These are phyloP conservation scores for Salix brachista DNA, from an alignment of 345 rosid genomes.

Conservation along the genomic window DNA sequence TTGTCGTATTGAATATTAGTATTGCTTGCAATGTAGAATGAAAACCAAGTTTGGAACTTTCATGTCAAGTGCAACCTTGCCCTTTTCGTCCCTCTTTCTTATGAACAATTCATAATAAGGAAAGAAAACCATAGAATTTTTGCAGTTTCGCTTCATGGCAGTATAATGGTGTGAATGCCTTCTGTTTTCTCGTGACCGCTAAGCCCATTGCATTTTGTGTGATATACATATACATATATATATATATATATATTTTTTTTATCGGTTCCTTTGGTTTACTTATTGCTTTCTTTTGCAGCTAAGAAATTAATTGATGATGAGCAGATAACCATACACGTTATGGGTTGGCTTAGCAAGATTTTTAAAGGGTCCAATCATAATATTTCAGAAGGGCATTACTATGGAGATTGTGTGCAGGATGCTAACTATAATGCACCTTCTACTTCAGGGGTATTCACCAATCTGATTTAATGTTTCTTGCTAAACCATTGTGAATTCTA, in stretches of 20 bases:
- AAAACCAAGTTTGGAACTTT: constrained; percentile 2
- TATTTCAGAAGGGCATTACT: constrained; percentile 44
- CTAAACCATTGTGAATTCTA: neutral
- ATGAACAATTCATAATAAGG: neutral
- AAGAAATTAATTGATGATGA: constrained; percentile 41
- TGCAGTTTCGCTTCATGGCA: neutral
- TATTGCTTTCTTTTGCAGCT: constrained; percentile 34
- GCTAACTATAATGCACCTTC: constrained; percentile 51
- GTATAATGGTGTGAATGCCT: neutral
- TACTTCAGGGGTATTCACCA: constrained; percentile 56
- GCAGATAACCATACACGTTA: constrained; percentile 41
- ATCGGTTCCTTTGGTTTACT: constrained; percentile 3
- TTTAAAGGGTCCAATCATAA: constrained; percentile 74
- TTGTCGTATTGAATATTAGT: neutral
- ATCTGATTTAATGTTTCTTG: neutral
- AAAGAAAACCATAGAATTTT: neutral
- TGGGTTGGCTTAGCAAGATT: constrained; percentile 87
- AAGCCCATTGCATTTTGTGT: neutral
- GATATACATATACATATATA: neutral
- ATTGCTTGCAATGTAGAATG: neutral
- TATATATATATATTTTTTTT: neutral
- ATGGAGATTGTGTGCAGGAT: constrained; percentile 42
- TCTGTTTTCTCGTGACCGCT: neutral
- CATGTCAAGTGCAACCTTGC: neutral
- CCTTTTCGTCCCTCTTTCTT: neutral